These are phyloP conservation scores for Dillenia turbinata DNA, from an alignment of 164 flowering plant species.

Conservation along the genomic window DNA sequence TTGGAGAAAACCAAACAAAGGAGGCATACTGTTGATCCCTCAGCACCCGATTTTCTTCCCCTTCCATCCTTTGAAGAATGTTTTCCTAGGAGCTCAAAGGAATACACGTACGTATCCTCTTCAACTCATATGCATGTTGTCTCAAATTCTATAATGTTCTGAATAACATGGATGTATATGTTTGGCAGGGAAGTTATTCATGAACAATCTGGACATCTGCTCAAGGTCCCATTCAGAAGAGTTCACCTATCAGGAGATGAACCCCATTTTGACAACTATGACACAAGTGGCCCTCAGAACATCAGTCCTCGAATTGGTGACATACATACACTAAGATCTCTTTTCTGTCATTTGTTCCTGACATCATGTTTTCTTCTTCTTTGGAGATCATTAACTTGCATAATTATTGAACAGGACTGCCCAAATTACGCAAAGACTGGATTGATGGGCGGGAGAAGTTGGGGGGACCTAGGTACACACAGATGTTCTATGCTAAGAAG, in stretches of 20 bases:
- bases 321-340: slow-evolving; percentile 10
- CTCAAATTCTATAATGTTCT: not conserved
- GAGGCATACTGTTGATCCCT: slow-evolving; percentile 80
- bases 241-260: slow-evolving; percentile 83
- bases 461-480: slow-evolving; percentile 85
- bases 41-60: slow-evolving; percentile 85
- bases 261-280: slow-evolving; percentile 79
- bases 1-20: slow-evolving; percentile 47
- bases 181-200: slow-evolving; percentile 81
- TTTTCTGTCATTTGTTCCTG: slow-evolving; percentile 1
- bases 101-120: slow-evolving; percentile 38
- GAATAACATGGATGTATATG: slow-evolving; percentile 1
- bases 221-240: slow-evolving; percentile 89
- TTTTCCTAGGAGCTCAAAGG: slow-evolving; percentile 94
- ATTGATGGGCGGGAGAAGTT: slow-evolving; percentile 68
- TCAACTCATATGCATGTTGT: not conserved
- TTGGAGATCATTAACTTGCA: not conserved
- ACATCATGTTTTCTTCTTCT: not conserved
- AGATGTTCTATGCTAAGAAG: slow-evolving; percentile 94
- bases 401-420: slow-evolving; percentile 54
- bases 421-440: slow-evolving; percentile 88
- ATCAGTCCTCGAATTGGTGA: slow-evolving; percentile 69
- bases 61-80: slow-evolving; percentile 88
- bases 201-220: slow-evolving; percentile 81
- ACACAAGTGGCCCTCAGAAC: slow-evolving; percentile 96